phyloP scores from a whole-genome alignment of 192 early-diverging fungal species.

The Backusella sp. region DNA sequence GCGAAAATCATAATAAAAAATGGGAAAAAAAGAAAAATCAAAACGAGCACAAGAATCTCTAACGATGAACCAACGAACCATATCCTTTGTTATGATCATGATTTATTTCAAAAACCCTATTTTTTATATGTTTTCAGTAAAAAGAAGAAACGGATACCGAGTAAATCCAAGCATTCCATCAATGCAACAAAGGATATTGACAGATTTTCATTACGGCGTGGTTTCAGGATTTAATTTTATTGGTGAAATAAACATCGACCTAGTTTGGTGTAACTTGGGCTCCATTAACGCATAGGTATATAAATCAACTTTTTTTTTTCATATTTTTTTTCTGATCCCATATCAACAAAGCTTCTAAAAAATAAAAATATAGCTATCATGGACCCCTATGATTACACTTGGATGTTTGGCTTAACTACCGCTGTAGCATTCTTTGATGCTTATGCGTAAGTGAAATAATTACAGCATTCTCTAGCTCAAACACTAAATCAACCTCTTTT shows the following conservation, averaged over 20 bases:
- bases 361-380: conserved; percentile 1
- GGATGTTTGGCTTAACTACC: conserved; percentile 66
- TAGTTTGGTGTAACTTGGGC: not conserved
- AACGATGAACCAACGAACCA: not conserved
- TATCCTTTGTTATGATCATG: conserved; percentile 3
- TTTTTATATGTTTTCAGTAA: not conserved
- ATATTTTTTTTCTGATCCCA: conserved; percentile 1
- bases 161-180: not conserved
- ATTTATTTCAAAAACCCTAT: not conserved
- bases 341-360: not conserved
- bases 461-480: not conserved
- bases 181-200: not conserved
- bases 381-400: conserved; percentile 47
- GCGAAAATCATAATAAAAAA: no score
- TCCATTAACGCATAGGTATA: not conserved
- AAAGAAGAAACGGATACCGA: not conserved
- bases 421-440: conserved; percentile 69
- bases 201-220: conserved; percentile 1
- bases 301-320: not conserved
- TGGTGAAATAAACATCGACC: not conserved
- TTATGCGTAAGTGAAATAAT: conserved; percentile 29
- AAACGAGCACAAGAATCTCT: not conserved
- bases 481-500: not conserved
- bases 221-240: not conserved
- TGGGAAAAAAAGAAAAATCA: not conserved